phyloP scores from a whole-genome alignment of 768 basidiomycete genomes.

The Lactifluus volemus region DNA sequence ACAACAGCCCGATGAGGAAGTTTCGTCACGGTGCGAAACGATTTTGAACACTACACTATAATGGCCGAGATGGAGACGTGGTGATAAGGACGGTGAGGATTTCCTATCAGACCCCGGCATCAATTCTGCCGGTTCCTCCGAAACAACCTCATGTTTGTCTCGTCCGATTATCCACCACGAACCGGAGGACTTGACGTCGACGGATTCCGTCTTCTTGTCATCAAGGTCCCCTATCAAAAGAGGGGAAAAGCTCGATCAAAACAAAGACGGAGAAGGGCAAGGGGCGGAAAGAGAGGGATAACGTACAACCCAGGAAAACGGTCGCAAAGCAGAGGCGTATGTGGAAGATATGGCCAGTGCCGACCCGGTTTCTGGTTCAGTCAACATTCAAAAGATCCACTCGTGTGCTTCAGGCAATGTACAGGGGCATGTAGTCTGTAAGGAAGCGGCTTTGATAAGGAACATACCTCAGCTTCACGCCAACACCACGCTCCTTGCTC shows the following conservation, averaged over 20 bases:
- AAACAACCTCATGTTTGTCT: conserved; percentile 13
- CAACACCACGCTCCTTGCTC: conserved; percentile 81
- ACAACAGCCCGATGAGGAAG: conserved; percentile 53
- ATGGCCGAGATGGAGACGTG: conserved; percentile 83
- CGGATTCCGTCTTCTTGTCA: conserved; percentile 44
- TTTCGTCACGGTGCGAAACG: conserved; percentile 74
- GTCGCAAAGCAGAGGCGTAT: too few relatives aligned
- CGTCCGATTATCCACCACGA: conserved; percentile 42
- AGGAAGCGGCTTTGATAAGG: background rate
- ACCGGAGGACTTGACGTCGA: conserved; percentile 47
- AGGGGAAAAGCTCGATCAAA: background rate
- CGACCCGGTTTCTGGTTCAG: too few relatives aligned
- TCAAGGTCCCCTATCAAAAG: conserved; percentile 57
- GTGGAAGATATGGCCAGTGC: too few relatives aligned
- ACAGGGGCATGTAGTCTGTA: background rate
- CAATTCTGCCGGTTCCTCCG: background rate
- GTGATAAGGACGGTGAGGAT: too few relatives aligned
- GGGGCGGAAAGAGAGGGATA: background rate
- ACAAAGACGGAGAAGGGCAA: background rate
- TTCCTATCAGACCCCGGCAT: too few relatives aligned
- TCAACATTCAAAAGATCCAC: too few relatives aligned
- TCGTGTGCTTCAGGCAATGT: conserved; percentile 76
- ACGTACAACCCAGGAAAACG: conserved; percentile 82
- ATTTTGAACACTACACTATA: conserved; percentile 79
- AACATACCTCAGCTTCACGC: conserved; percentile 64